These are phyloP conservation scores for Coemansia sp. DNA, from an alignment of 192 early-diverging fungal genomes.

Conservation along the genomic window DNA sequence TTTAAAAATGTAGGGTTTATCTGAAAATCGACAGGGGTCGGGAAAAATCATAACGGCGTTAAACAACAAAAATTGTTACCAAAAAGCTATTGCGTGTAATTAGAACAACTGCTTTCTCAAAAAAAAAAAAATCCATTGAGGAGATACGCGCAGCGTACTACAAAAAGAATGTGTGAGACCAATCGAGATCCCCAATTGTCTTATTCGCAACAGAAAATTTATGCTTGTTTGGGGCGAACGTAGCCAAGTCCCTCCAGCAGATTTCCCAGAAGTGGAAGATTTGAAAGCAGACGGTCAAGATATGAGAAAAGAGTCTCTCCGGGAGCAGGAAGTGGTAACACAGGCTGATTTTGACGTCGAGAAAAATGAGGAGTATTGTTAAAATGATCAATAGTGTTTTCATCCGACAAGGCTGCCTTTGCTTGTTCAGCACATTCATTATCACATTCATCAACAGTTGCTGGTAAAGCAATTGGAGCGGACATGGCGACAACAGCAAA, in stretches of 20 bases:
- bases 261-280: conserved; percentile 32
- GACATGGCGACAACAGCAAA: conserved; percentile 11
- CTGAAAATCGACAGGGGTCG: too few species aligned
- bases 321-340: conserved; percentile 36
- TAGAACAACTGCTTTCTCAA: not conserved
- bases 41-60: conserved; percentile 6
- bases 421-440: not conserved
- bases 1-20: too few species aligned
- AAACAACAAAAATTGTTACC: not conserved
- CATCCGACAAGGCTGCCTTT: not conserved
- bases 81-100: not conserved
- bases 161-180: not conserved
- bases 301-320: conserved; percentile 35
- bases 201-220: not conserved
- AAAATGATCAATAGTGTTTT: not conserved
- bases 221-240: conserved; percentile 29
- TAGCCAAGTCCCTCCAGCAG: conserved; percentile 40
- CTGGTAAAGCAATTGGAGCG: conserved; percentile 2
- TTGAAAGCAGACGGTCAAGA: conserved; percentile 39
- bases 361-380: too few species aligned
- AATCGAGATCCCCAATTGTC: not conserved
- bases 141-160: conserved; percentile 6
- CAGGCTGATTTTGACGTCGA: conserved; percentile 11
- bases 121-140: not conserved
- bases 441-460: not conserved